Evolutionary conservation across 73 alveolate species (phyloP).

Genomic region (Durusdinium trenchii): DNA sequence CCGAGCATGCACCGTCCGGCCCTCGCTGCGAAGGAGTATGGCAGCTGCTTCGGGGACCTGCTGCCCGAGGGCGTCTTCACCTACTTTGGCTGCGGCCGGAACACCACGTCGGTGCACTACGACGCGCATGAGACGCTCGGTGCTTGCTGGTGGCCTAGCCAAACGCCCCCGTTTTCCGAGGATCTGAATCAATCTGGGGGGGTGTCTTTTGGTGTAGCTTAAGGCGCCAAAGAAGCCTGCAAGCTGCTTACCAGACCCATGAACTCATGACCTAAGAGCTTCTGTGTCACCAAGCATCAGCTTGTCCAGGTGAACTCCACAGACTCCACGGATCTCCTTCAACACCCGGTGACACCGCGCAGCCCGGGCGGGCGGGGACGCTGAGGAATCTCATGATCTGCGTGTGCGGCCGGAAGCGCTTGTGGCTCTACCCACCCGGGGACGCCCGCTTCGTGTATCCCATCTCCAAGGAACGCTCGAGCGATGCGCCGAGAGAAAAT

Average conservation of each 20-base stretch:
- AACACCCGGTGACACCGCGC: background rate
- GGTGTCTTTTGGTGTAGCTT: too few species aligned
- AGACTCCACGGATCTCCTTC: too few species aligned
- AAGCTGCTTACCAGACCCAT: too few species aligned
- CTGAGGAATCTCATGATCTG: constrained; percentile 83
- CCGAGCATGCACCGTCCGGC: too few species aligned
- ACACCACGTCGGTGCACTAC: constrained; percentile 88
- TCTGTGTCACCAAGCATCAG: too few species aligned
- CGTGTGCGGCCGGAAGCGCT: constrained; percentile 77
- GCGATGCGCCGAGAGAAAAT: too few species aligned
- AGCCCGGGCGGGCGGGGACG: background rate
- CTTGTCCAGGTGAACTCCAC: too few species aligned
- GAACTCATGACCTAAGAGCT: too few species aligned
- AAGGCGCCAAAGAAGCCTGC: too few species aligned
- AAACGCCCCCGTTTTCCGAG: too few species aligned
- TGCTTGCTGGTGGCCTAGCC: too few species aligned
- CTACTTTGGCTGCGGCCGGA: constrained; percentile 85
- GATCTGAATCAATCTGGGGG: too few species aligned
- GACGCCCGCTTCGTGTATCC: constrained; percentile 86
- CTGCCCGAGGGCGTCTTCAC: constrained; percentile 90
- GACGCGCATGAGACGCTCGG: constrained; percentile 70
- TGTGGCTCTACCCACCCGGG: constrained; percentile 87
- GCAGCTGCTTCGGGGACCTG: constrained; percentile 55
- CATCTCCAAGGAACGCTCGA: constrained; percentile 91
- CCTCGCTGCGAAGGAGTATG: constrained; percentile 81